A percentile compares a stretch with the other conserved stretches of the same genome.
Conservation (phyloP, 2,329 filamentous ascomycete species). For the Gnomoniopsis smithogilvyi region DNA sequence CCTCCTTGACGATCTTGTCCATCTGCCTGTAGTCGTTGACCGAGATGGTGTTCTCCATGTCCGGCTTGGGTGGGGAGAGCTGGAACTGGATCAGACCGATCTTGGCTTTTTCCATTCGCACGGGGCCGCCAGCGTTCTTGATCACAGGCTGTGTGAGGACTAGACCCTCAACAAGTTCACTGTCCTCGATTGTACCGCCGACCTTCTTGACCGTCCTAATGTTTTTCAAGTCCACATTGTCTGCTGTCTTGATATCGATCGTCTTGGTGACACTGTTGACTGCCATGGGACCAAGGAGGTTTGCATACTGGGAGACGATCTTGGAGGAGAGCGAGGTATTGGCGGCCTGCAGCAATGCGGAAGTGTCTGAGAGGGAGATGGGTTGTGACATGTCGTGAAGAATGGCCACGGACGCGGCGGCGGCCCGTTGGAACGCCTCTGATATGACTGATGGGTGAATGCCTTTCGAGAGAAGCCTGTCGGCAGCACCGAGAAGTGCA, state of each 20-base stretch:
- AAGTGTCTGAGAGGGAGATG: constrained; percentile 81
- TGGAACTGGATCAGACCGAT: constrained; percentile 99
- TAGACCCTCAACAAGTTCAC: constrained; percentile 91
- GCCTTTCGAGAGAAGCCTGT: constrained; percentile 84
- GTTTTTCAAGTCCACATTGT: constrained; percentile 95
- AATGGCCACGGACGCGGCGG: constrained; percentile 81
- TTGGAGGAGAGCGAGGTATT: constrained; percentile 97
- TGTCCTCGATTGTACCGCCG: constrained; percentile 96
- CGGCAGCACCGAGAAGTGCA: constrained; percentile 88
- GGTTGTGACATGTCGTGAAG: constrained; percentile 95
- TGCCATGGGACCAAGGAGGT: constrained; percentile 93
- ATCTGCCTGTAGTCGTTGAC: constrained; percentile 99
- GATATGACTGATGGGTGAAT: constrained; percentile 98
- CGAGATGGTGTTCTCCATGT: constrained; percentile 99
- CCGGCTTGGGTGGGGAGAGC: constrained; percentile 94
- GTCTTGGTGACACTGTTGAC: constrained; percentile 95
- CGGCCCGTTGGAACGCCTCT: constrained; percentile 94
- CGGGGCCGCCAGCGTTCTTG: constrained; percentile 88
- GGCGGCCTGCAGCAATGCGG: constrained; percentile 90
- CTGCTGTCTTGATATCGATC: constrained; percentile 91
- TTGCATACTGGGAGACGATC: constrained; percentile 96
- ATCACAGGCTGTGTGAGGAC: constrained; percentile 90
- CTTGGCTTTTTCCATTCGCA: constrained; percentile 92
- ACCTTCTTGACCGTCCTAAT: constrained; percentile 97
- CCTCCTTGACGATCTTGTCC: constrained; percentile 99